These are phyloP conservation scores for Termitomyces sp. DNA, from an alignment of 768 basidiomycete genomes.

Conservation along the genomic window DNA sequence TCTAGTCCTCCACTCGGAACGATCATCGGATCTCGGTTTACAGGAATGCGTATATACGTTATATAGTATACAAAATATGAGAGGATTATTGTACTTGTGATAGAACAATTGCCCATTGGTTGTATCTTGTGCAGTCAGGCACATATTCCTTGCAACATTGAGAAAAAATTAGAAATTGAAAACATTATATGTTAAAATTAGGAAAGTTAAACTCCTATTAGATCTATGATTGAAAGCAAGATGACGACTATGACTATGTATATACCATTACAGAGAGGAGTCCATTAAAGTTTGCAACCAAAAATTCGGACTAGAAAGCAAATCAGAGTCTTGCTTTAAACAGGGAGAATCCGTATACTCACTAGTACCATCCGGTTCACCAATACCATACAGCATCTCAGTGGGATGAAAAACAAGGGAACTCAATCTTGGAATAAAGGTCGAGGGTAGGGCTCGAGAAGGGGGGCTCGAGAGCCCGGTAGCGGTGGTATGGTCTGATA, in stretches of 20 bases:
- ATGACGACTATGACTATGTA: constrained; percentile 17
- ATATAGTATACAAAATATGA: no score
- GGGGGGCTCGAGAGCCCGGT: constrained; percentile 57
- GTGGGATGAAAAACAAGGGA: constrained; percentile 80
- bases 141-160: no score
- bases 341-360: constrained; percentile 15
- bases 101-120: no score
- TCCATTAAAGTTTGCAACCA: constrained; percentile 48
- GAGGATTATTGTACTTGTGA: no score
- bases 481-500: constrained; percentile 46
- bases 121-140: no score
- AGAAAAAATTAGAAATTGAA: neutral
- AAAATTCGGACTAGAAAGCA: constrained; percentile 45
- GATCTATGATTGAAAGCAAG: constrained; percentile 19
- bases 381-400: constrained; percentile 80
- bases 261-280: constrained; percentile 16
- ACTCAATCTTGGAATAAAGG: constrained; percentile 58
- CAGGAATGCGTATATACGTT: no score
- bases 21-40: neutral
- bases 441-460: constrained; percentile 51
- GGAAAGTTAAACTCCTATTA: constrained; percentile 3
- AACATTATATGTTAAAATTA: neutral
- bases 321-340: constrained; percentile 5
- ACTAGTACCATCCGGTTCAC: constrained; percentile 70
- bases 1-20: no score